Conservation (phyloP, 352 stramenopile genomes). For the Blastocystis sp. region DNA sequence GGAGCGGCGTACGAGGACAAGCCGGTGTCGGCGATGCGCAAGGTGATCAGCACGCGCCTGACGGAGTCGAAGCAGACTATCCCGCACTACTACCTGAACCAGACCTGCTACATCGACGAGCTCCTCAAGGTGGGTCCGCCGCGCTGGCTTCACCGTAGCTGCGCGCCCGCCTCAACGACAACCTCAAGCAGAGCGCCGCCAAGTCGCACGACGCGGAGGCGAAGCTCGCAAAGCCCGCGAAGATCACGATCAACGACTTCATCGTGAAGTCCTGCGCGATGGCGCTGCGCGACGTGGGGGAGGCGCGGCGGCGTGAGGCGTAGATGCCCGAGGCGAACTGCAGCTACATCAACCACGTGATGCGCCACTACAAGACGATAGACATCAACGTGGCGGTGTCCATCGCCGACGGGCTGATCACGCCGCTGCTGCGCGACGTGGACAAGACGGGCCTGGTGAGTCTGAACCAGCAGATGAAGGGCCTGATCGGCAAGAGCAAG, state of each 20-base stretch:
- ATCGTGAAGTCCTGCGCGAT: conserved; percentile 94
- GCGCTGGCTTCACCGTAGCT: neutral
- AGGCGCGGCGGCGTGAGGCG: neutral
- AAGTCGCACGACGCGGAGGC: conserved; percentile 69
- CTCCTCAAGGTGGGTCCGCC: conserved; percentile 74
- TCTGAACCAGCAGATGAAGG: conserved; percentile 91
- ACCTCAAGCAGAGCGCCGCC: conserved; percentile 29
- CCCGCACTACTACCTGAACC: conserved; percentile 92
- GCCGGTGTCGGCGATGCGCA: conserved; percentile 90
- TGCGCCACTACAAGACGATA: conserved; percentile 83
- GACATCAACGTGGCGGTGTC: conserved; percentile 97
- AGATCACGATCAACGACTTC: conserved; percentile 98
- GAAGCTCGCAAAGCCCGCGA: conserved; percentile 77
- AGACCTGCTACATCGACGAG: conserved; percentile 89
- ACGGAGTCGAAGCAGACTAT: conserved; percentile 91
- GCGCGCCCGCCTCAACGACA: neutral
- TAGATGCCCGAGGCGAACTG: conserved; percentile 87
- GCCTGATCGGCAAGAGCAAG: conserved; percentile 89
- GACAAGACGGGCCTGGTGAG: conserved; percentile 86
- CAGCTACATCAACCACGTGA: conserved; percentile 75
- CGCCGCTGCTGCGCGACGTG: conserved; percentile 91
- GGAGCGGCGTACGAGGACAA: conserved; percentile 80
- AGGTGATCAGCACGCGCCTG: conserved; percentile 95
- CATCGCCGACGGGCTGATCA: conserved; percentile 89
- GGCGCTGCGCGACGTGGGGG: conserved; percentile 82